Conservation (phyloP, 164 flowering plant species). For the Piper betle region DNA sequence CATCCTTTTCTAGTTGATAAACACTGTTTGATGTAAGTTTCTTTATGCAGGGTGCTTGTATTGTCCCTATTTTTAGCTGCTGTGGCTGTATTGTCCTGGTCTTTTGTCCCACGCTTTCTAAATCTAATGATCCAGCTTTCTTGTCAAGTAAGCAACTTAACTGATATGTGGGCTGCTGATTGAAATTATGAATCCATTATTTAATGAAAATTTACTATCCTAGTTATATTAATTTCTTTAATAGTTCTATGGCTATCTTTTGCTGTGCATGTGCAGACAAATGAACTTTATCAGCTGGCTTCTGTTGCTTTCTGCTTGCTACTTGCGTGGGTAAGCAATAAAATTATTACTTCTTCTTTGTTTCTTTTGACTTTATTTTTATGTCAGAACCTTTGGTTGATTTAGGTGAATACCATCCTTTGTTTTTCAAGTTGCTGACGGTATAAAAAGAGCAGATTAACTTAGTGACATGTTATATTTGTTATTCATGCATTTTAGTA, state of each 20-base stretch:
- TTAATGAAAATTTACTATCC: neutral
- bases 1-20: too few species aligned
- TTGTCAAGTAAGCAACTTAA: constrained; percentile 54
- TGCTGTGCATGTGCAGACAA: constrained; percentile 44
- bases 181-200: neutral
- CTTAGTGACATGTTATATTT: too few species aligned
- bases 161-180: neutral
- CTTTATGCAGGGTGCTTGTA: constrained; percentile 50
- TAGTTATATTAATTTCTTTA: neutral
- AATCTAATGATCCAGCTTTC: constrained; percentile 87
- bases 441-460: too few species aligned
- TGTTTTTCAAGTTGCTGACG: too few species aligned
- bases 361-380: neutral
- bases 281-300: constrained; percentile 97
- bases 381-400: too few species aligned
- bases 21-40: neutral
- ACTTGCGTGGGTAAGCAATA: constrained; percentile 76
- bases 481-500: too few species aligned
- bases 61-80: constrained; percentile 55
- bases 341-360: too few species aligned
- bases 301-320: constrained; percentile 88
- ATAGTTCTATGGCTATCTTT: neutral
- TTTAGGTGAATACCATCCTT: too few species aligned
- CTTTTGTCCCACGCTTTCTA: constrained; percentile 84
- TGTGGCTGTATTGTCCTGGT: constrained; percentile 74